A percentile compares a stretch with the other conserved stretches of the same genome.
phyloP scores from a whole-genome alignment of 257 asterid species.

The Leptodermis oblonga region DNA sequence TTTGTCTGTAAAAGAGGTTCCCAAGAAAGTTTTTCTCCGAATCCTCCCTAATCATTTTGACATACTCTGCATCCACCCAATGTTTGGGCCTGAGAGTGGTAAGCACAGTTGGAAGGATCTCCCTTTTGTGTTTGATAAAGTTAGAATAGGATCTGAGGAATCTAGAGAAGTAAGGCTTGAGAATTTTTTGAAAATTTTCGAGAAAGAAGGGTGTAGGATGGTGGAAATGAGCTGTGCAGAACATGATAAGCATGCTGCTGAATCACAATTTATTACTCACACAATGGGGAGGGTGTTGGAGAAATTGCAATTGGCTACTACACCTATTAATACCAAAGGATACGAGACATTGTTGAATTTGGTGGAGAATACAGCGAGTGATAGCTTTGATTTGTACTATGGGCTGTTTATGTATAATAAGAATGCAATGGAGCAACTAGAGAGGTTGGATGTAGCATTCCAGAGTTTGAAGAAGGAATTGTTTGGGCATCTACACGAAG shows the following conservation, averaged over 20 bases:
- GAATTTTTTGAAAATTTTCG: slow-evolving; percentile 55
- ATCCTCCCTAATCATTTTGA: slow-evolving; percentile 60
- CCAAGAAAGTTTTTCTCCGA: slow-evolving; percentile 53
- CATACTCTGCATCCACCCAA: slow-evolving; percentile 82
- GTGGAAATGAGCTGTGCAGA: slow-evolving; percentile 74
- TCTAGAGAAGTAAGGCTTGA: slow-evolving; percentile 46
- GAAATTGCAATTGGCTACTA: slow-evolving; percentile 49
- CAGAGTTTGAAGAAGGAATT: slow-evolving; percentile 72
- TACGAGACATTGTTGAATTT: no score
- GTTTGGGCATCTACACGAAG: slow-evolving; percentile 66
- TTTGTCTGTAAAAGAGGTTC: slow-evolving; percentile 60
- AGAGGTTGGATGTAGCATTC: slow-evolving; percentile 67
- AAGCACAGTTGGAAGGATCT: slow-evolving; percentile 56
- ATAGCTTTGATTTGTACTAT: slow-evolving; percentile 74
- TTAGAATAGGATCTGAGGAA: slow-evolving; percentile 54
- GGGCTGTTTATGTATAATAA: slow-evolving; percentile 76
- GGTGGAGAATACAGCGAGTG: slow-evolving; percentile 65
- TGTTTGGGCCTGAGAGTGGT: slow-evolving; percentile 91
- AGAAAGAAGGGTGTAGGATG: slow-evolving; percentile 79
- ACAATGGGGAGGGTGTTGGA: slow-evolving; percentile 76
- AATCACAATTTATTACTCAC: slow-evolving; percentile 76
- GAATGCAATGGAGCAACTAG: slow-evolving; percentile 76
- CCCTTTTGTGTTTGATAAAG: slow-evolving; percentile 71
- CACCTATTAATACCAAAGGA: slow-evolving; percentile 76
- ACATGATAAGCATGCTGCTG: slow-evolving; percentile 72